phyloP scores from a whole-genome alignment of 768 basidiomycete genomes.

The Psilocybe tampanensis region DNA sequence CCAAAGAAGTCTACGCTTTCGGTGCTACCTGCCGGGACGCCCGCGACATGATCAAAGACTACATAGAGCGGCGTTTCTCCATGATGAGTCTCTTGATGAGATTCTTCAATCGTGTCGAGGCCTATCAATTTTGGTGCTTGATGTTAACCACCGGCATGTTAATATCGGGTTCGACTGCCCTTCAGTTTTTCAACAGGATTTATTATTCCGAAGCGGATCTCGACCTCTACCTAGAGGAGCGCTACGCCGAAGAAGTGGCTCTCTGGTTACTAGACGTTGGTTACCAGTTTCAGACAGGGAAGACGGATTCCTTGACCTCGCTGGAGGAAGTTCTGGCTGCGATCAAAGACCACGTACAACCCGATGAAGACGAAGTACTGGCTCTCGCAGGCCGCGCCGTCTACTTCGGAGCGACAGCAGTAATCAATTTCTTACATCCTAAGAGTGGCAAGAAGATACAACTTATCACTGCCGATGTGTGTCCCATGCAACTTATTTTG shows the following conservation, averaged over 20 bases:
- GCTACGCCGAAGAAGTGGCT: slow-evolving; percentile 31
- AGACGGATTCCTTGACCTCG: background rate
- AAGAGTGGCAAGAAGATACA: slow-evolving; percentile 35
- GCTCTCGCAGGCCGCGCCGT: slow-evolving; percentile 17
- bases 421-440: slow-evolving; percentile 34
- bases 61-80: slow-evolving; percentile 14
- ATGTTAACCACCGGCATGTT: slow-evolving; percentile 45
- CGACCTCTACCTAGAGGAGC: slow-evolving; percentile 48
- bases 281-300: slow-evolving; percentile 19
- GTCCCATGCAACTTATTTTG: slow-evolving; percentile 41
- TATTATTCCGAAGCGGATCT: slow-evolving; percentile 50
- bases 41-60: slow-evolving; percentile 11
- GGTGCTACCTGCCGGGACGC: background rate
- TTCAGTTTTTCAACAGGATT: slow-evolving; percentile 52
- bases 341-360: too few relatives aligned
- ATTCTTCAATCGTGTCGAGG: slow-evolving; percentile 27
- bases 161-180: slow-evolving; percentile 55
- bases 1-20: too few relatives aligned
- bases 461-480: slow-evolving; percentile 35
- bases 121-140: slow-evolving; percentile 39
- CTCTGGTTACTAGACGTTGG: slow-evolving; percentile 32
- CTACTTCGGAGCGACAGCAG: slow-evolving; percentile 27
- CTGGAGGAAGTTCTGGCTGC: too few relatives aligned
- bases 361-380: background rate
- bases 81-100: slow-evolving; percentile 5